A percentile compares a stretch with the other conserved stretches of the same genome.
Evolutionary conservation across 768 basidiomycete species (phyloP).

Genomic region (Mycena maculata): DNA sequence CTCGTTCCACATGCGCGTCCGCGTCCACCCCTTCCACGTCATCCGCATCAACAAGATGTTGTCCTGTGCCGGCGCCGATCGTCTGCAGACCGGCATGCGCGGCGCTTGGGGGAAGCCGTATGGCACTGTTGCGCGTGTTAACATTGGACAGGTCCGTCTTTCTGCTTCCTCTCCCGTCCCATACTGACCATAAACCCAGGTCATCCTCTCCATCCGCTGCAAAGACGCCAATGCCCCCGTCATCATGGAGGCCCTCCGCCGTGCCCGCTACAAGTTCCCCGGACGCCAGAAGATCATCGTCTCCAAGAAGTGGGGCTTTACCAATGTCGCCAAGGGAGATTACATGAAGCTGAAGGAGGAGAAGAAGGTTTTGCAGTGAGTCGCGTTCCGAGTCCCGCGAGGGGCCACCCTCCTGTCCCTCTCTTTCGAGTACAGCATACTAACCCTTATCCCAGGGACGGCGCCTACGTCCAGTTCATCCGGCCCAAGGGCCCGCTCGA

Average conservation of each 20-base stretch:
- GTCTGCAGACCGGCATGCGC: constrained; percentile 97
- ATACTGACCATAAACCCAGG: no score
- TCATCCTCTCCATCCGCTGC: constrained; percentile 88
- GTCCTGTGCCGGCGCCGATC: constrained; percentile 98
- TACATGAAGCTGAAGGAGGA: constrained; percentile 91
- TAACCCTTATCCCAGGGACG: constrained; percentile 68
- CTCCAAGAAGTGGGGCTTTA: constrained; percentile 99
- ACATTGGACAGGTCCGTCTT: no score
- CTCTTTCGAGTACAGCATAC: not conserved
- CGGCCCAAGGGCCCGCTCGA: constrained; percentile 88
- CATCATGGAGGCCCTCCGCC: constrained; percentile 96
- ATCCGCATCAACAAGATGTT: constrained; percentile 99
- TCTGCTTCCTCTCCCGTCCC: no score
- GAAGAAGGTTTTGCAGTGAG: constrained; percentile 89
- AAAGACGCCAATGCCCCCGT: constrained; percentile 89
- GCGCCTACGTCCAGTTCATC: constrained; percentile 95
- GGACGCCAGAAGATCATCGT: constrained; percentile 97
- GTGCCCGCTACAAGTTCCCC: constrained; percentile 99
- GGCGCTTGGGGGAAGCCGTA: constrained; percentile 99
- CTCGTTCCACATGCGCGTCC: constrained; percentile 97
- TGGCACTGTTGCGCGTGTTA: constrained; percentile 94
- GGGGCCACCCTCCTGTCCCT: not conserved
- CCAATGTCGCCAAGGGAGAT: constrained; percentile 90
- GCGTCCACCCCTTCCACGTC: constrained; percentile 98
- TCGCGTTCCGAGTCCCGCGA: no score